Conservation (phyloP, 768 basidiomycete genomes). For the Rubroboletus pulcherrimus region DNA sequence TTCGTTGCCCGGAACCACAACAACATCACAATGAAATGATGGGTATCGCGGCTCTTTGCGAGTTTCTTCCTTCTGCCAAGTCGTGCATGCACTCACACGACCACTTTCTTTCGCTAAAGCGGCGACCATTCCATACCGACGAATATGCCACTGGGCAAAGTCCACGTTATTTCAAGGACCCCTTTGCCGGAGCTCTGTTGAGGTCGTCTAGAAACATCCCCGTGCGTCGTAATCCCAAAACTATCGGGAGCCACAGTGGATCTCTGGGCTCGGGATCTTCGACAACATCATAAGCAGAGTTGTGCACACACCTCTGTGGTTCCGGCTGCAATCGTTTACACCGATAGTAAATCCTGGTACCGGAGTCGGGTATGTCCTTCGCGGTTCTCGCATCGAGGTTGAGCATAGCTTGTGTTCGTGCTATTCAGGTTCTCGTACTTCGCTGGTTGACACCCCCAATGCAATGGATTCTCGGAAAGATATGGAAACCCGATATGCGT, state of each 20-base stretch:
- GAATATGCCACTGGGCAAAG: slow-evolving; percentile 69
- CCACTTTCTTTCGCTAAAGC: slow-evolving; percentile 35
- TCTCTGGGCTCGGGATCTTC: too few relatives aligned
- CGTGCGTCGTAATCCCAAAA: slow-evolving; percentile 61
- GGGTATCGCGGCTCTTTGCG: slow-evolving; percentile 48
- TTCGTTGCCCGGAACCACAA: slow-evolving; percentile 41
- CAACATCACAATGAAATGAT: slow-evolving; percentile 69
- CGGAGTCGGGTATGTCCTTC: slow-evolving; percentile 46
- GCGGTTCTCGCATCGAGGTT: not conserved
- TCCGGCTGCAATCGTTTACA: slow-evolving; percentile 68
- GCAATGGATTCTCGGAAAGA: not conserved
- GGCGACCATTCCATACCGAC: slow-evolving; percentile 55
- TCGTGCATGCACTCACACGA: not conserved
- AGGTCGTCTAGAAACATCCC: slow-evolving; percentile 64
- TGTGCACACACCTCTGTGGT: slow-evolving; percentile 61
- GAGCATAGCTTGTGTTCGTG: not conserved
- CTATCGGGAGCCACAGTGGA: too few relatives aligned
- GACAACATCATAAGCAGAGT: slow-evolving; percentile 31
- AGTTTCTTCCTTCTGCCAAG: slow-evolving; percentile 5
- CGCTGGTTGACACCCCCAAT: not conserved
- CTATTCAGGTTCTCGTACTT: slow-evolving; percentile 2
- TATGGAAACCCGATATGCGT: slow-evolving; percentile 9
- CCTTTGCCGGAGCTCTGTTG: slow-evolving; percentile 47
- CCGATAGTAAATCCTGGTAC: slow-evolving; percentile 58
- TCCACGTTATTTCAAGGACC: slow-evolving; percentile 68